A percentile compares a stretch with the other conserved stretches of the same genome.
Conservation (phyloP, 2,329 filamentous ascomycete species). For the Dactylellina drechsleri region DNA sequence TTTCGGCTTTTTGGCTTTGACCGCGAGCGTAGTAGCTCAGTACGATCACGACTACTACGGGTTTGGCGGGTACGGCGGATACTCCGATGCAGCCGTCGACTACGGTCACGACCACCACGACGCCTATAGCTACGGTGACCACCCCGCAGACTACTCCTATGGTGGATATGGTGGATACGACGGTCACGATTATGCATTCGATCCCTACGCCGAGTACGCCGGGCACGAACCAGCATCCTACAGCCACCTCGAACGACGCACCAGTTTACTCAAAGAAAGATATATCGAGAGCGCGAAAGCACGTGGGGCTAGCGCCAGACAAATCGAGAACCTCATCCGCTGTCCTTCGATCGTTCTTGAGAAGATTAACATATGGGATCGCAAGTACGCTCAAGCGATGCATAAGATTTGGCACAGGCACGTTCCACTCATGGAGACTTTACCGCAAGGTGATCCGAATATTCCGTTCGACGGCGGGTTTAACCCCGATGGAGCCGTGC, state of each 20-base stretch:
- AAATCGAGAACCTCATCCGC: constrained; percentile 11
- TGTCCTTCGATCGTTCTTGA: constrained; percentile 3
- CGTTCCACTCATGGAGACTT: constrained; percentile 11
- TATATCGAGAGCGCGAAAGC: constrained; percentile 11
- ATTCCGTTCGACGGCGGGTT: neutral
- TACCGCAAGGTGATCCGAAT: constrained; percentile 11
- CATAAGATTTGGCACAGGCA: constrained; percentile 9
- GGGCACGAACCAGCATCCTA: neutral
- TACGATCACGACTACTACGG: neutral
- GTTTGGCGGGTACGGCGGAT: neutral
- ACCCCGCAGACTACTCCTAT: neutral
- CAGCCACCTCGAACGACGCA: neutral
- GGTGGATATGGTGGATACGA: neutral
- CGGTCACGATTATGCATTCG: neutral
- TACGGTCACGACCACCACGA: neutral
- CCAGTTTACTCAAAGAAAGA: constrained; percentile 5
- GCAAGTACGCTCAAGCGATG: constrained; percentile 22
- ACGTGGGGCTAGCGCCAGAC: neutral
- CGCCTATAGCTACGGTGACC: constrained; percentile 1
- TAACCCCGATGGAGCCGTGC: neutral
- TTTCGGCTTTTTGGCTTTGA: constrained; percentile 1
- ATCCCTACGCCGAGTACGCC: neutral
- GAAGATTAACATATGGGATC: constrained; percentile 6
- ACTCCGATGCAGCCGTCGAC: neutral
- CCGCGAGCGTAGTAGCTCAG: constrained; percentile 3